These are phyloP conservation scores for Sisymbrium irio DNA, from an alignment of 345 rosid species.

Conservation along the genomic window DNA sequence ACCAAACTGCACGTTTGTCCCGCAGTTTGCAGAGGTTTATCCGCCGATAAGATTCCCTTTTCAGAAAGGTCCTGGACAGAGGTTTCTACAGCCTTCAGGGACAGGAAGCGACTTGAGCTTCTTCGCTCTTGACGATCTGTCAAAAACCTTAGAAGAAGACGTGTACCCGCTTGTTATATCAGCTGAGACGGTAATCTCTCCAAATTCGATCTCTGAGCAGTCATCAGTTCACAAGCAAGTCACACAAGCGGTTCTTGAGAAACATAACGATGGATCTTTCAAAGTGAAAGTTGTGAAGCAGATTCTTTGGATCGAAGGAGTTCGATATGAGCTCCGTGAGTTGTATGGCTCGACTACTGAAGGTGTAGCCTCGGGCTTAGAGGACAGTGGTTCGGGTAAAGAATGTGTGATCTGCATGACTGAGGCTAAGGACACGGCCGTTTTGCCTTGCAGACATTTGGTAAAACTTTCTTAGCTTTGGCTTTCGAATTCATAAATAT, in stretches of 20 bases:
- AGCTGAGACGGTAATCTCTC: constrained; percentile 53
- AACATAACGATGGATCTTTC: constrained; percentile 44
- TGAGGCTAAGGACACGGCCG: constrained; percentile 85
- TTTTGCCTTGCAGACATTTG: constrained; percentile 88
- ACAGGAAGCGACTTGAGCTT: constrained; percentile 81
- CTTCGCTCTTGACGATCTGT: constrained; percentile 70
- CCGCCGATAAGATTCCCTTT: constrained; percentile 58
- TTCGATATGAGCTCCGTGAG: constrained; percentile 79
- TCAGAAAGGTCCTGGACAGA: constrained; percentile 69
- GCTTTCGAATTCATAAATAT: not conserved
- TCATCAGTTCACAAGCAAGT: constrained; percentile 63
- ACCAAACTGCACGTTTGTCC: constrained; percentile 59
- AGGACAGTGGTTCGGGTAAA: constrained; percentile 65
- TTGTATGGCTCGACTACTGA: constrained; percentile 57
- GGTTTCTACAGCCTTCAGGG: constrained; percentile 69
- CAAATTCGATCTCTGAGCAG: constrained; percentile 30
- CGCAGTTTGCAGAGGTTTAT: constrained; percentile 69
- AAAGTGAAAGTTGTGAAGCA: constrained; percentile 67
- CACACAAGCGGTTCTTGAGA: constrained; percentile 77
- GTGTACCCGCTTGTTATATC: constrained; percentile 83
- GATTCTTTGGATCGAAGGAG: constrained; percentile 83
- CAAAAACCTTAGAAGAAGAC: constrained; percentile 73
- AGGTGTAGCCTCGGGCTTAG: constrained; percentile 47
- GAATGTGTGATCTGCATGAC: constrained; percentile 95
- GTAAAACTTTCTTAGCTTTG: constrained; percentile 36